A percentile compares a stretch with the other conserved stretches of the same genome.
Conservation (phyloP, 1,284 basidiomycete species). For the Amylostereum areolatum region DNA sequence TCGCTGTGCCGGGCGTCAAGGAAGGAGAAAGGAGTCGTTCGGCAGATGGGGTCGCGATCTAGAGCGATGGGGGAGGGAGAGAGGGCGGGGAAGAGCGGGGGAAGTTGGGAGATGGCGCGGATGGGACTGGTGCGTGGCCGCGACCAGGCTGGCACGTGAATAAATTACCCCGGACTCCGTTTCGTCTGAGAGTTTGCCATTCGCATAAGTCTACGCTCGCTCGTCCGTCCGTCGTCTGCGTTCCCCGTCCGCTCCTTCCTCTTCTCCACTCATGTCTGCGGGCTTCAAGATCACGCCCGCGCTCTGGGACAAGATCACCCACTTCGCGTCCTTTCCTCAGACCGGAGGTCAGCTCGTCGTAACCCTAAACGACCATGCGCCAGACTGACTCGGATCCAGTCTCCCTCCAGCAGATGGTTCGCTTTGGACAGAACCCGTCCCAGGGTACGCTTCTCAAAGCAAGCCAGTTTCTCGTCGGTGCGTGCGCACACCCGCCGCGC, state of each 20-base stretch:
- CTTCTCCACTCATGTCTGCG: background rate
- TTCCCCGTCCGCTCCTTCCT: background rate
- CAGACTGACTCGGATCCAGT: conserved; percentile 37
- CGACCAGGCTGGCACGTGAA: background rate
- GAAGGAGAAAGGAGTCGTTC: too few relatives aligned
- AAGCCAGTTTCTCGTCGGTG: conserved; percentile 77
- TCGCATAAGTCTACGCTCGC: background rate
- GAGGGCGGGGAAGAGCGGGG: too few relatives aligned
- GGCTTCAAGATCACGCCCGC: conserved; percentile 67
- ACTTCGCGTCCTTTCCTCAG: conserved; percentile 92
- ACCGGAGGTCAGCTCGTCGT: conserved; percentile 63
- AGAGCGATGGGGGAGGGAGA: too few relatives aligned
- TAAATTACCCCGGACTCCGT: background rate
- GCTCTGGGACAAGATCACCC: conserved; percentile 92
- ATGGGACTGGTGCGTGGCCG: too few relatives aligned
- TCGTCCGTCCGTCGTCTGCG: background rate
- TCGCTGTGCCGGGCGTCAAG: too few relatives aligned
- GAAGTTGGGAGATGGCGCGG: too few relatives aligned
- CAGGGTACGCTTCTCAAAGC: conserved; percentile 86
- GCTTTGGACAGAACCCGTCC: conserved; percentile 82
- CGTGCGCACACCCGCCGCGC: conserved; percentile 8
- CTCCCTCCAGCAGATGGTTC: conserved; percentile 89
- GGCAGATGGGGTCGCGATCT: too few relatives aligned
- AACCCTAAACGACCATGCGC: background rate
- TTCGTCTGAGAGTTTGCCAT: background rate